Evolutionary conservation across 2,329 filamentous ascomycete genomes (phyloP), one percentile per base, ranked within the genome.

Genomic region (Aspergillus pseudotamarii): DNA sequence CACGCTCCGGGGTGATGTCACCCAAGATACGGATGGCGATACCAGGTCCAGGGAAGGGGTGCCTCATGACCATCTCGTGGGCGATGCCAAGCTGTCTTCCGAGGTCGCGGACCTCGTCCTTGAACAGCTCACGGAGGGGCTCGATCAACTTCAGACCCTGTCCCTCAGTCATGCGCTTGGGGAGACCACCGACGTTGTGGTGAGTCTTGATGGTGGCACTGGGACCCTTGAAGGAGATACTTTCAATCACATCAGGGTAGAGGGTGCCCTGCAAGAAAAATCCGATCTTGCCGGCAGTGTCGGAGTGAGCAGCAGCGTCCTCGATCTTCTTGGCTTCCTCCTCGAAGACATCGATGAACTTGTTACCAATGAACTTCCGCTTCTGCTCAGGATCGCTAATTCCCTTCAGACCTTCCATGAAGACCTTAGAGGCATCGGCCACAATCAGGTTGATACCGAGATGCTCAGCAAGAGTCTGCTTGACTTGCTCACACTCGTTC

Each of bases 381-480:
- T 97, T 97, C 75, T 86, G 86, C 80, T 98, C 94, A 0, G 94
- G 94, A 61, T 91, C 92, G 0, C 81, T 82, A 30, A 97, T 87
- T 21, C 93, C 94, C 68, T 87, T 86, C 1, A 98, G 87, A 28
- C 88, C 84, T 34, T 81, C 81, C n/a, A 97, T 83, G 83, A 98
- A 98, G 30, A 86, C 82, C 64, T 96, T 84, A 11, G 86, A 85
- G 0, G 88, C 93, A 75, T 98, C 91, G 2, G 96, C 88, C 32
- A 98, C 90, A 0, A 92, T 96, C 3, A 98, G 84, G 78, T 97
- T 95, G 78, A 98, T 96, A 1, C 92, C 92, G 0, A 98, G 86
- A 68, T 95, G 89, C 72, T 93, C 78, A 1, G 85, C 84, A 2
- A 98, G 86, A 0, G 88, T 94, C 78, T 93, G 83, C 78, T 96